Conservation (phyloP, 331 rosid genomes). For the Quercus tomentella region DNA sequence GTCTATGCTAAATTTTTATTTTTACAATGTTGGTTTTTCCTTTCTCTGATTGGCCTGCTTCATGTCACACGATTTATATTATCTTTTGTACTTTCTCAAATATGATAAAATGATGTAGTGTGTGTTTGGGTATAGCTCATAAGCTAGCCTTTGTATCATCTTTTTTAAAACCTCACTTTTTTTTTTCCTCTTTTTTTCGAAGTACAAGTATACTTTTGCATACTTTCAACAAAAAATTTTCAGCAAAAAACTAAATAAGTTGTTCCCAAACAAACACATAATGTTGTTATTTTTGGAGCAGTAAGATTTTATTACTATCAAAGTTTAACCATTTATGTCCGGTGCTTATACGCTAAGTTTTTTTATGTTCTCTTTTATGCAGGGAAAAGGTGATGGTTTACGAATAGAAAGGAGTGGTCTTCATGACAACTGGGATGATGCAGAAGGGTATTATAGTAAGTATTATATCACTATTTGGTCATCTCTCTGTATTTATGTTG, state of each 20-base stretch:
- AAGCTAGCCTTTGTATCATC: too few species aligned
- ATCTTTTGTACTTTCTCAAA: background rate
- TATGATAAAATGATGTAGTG: background rate
- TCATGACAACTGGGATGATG: slow-evolving; percentile 98
- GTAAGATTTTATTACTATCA: background rate
- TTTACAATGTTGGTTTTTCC: background rate
- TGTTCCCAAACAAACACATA: too few species aligned
- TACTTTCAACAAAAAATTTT: too few species aligned
- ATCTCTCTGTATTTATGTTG: slow-evolving; percentile 1
- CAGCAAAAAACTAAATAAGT: too few species aligned
- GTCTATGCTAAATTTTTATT: background rate
- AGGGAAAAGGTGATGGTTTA: slow-evolving; percentile 81
- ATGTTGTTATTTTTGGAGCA: too few species aligned
- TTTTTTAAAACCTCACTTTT: too few species aligned
- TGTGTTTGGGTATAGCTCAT: too few species aligned
- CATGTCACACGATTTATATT: background rate
- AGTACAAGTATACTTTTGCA: too few species aligned
- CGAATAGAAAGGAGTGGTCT: slow-evolving; percentile 77
- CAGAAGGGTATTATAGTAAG: slow-evolving; percentile 98
- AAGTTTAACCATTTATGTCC: background rate
- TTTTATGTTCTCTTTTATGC: background rate
- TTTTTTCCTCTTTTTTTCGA: too few species aligned
- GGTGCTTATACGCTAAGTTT: background rate
- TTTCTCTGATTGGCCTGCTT: background rate
- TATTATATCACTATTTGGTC: slow-evolving; percentile 12